Conservation (phyloP, 1,284 basidiomycete genomes). For the Ganoderma resinaceum region DNA sequence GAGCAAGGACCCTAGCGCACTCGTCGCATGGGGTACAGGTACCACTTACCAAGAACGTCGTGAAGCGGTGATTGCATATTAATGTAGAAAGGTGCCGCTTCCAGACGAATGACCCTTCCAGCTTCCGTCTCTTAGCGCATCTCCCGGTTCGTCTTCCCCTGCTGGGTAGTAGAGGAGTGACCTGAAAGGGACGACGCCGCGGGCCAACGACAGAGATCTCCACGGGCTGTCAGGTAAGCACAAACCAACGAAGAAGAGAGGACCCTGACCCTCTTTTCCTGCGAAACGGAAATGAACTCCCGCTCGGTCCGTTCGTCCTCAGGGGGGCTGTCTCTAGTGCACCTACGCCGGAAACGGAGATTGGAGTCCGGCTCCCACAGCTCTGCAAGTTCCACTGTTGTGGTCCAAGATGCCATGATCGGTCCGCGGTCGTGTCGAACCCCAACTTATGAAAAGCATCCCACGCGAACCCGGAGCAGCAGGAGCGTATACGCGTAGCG, state of each 20-base stretch:
- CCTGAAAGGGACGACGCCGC: not conserved
- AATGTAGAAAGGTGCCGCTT: not conserved
- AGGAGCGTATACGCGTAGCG: not conserved
- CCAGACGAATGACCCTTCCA: constrained; percentile 1
- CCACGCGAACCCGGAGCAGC: not conserved
- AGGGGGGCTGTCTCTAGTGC: not conserved
- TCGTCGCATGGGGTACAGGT: not conserved
- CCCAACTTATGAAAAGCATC: not conserved
- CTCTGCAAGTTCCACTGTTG: not conserved
- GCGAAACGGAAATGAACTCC: not conserved
- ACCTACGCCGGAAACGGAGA: not conserved
- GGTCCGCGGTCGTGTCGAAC: not conserved
- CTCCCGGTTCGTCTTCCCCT: not conserved
- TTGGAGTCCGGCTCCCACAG: not conserved
- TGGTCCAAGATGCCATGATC: not conserved
- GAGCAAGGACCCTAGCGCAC: not conserved
- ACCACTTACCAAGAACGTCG: not conserved
- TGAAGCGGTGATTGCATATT: not conserved
- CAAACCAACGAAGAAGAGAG: not conserved
- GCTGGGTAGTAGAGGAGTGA: not conserved
- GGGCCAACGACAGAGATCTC: not conserved
- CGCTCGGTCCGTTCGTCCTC: not conserved
- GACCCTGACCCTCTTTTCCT: constrained; percentile 1
- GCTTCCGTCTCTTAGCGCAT: not conserved
- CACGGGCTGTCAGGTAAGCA: not conserved